Percentiles rank a stretch among this genome's conserved stretches.
These are phyloP conservation scores for Aegilops bicornis DNA, from an alignment of 176 grass and related monocot species.

Conservation along the genomic window DNA sequence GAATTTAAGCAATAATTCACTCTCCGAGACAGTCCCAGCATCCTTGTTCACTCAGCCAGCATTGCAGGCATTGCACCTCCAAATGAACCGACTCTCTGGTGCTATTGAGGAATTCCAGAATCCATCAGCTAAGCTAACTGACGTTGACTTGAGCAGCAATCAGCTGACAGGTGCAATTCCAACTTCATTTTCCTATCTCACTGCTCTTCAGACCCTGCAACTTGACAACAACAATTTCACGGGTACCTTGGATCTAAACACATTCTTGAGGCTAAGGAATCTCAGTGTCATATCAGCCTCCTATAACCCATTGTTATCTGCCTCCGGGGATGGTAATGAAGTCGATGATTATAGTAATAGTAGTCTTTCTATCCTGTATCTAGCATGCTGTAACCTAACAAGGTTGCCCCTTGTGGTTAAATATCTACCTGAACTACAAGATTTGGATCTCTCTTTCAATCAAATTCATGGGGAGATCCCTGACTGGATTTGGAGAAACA, in stretches of 20 bases:
- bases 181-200: not conserved
- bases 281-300: not conserved
- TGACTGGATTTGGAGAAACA: slow-evolving; percentile 46
- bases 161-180: not conserved
- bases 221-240: slow-evolving; percentile 14
- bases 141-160: not conserved
- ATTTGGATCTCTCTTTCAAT: slow-evolving; percentile 52
- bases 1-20: slow-evolving; percentile 29
- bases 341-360: not conserved
- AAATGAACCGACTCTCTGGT: slow-evolving; percentile 21
- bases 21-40: slow-evolving; percentile 8
- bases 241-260: slow-evolving; percentile 31
- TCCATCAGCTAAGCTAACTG: not conserved
- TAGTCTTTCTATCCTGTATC: not conserved
- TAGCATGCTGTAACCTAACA: not conserved
- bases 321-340: slow-evolving; percentile 14
- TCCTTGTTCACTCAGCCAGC: slow-evolving; percentile 28
- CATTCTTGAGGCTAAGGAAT: slow-evolving; percentile 21
- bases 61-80: slow-evolving; percentile 21
- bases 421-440: not conserved
- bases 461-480: slow-evolving; percentile 36
- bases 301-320: slow-evolving; percentile 10
- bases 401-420: not conserved
- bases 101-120: not conserved
- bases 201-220: not conserved